Evolutionary conservation across 139 green algal species (phyloP), one percentile per base, ranked within the genome.

Genomic region (Coelastrella sp.): DNA sequence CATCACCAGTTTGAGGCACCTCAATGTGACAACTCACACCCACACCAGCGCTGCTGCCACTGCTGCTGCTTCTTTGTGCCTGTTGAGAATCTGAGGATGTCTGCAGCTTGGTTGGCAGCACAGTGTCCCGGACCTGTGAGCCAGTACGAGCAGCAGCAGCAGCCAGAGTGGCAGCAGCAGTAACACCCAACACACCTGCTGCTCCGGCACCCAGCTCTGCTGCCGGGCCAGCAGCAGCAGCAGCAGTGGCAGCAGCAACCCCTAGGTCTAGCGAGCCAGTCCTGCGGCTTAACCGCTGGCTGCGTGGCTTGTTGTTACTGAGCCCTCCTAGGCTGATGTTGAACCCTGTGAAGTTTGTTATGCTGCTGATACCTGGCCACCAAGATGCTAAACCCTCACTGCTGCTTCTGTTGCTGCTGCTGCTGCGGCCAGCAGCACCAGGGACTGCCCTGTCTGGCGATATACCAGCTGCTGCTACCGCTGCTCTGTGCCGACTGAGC

Each of bases 401-500:
- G 49, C 79, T 66, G 49, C 24, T 19, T 6, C 58, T 75, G 81
- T 59, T 27, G 8, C 79, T 66, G 49, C 27, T 19, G 60, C 58
- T 75, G 81, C 60, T 27, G 8, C 19, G 19, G 57, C 7, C 61
- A 61, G n/a, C 65, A 58, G 61, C 59, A 24, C 59, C 20, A 58
- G 82, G 9, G 6, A 8, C 24, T 6, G 20, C n/a, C 1, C 25
- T 56, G 19, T 76, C 68, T 27, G 68, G 8, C 68, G 19, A 24
- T 76, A 82, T 89, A 73, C 72, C 85, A n/a, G 85, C 72, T 17
- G 85, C 82, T 24, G 27, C 65, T 35, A 70, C 25, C 20, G 82
- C 82, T 88, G 82, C 65, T 19, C 35, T 61, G 25, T 78, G 59
- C 27, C 65, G 58, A 15, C 24, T 70, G 0, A 79, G 6, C 6